Base-by-base conservation (phyloP, 768 basidiomycete species). In the Nevesoporus exiguus region DNA sequence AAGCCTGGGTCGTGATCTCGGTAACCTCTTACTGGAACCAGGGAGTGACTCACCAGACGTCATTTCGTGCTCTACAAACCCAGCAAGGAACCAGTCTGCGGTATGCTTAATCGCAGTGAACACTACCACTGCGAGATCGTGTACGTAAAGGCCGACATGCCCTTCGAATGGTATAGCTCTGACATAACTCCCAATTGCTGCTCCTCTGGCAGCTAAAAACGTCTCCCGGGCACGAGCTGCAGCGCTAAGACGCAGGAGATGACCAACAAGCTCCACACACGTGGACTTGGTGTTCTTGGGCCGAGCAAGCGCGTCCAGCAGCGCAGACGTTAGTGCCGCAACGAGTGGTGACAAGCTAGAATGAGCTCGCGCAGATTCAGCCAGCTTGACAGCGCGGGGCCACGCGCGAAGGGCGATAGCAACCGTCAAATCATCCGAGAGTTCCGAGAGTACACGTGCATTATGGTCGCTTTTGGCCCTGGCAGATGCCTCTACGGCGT, bases 71-170 rank as follows among this genome's bases (percentile, higher is more conserved):
- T 98, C 97, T 70, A 88, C 90, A 73, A 97, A 99, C 52, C 93
- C 94, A 1, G 88, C 86, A 61, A 98, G 76, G 71, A 92, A 99
- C 97, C 97, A 99, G 72, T 99, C 96, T 14, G 92, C 92, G 1
- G 95, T 97, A 66, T 98, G 93, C 68, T 97, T 95, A 68, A 99
- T 89, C 1, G 91, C 86, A 0, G 94, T 97, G 63, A 98, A 98
- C 54, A 87, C 83, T 0, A 98, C 90, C 39, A 94, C 78, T 3
- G 93, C 84, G 31, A 98, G 76, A 64, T 98, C 92, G 31, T 84
- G 86, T 45, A 98, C 80, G 63, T 96, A 98, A 46, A 86, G 78
- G 3, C 80, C 82, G 31, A 95, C 84, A 63, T 94, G 84, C 3
- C 96, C 95, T 60, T 96, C 93, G 59, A 94, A 95, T 45, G 81